These are phyloP conservation scores for Sicyos baderoa DNA, from an alignment of 306 rosid genomes.

Conservation along the genomic window DNA sequence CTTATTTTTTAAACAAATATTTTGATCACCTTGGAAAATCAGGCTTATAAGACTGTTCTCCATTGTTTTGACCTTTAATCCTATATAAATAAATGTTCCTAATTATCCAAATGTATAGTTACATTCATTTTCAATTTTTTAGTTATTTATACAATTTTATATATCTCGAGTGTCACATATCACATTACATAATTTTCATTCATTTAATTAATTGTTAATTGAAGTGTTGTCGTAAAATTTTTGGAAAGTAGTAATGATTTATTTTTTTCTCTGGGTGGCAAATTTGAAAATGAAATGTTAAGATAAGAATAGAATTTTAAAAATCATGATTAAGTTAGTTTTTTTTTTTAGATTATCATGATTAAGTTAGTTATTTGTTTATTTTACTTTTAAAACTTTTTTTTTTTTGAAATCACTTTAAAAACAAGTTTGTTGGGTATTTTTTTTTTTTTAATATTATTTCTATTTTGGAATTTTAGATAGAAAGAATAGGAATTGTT, in stretches of 20 bases:
- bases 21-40: neutral
- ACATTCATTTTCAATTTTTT: neutral
- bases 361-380: no score
- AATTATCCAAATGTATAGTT: constrained; percentile 11
- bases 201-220: neutral
- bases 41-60: neutral
- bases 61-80: neutral
- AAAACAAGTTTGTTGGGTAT: no score
- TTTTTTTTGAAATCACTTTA: no score
- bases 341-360: no score
- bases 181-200: neutral
- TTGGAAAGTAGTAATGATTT: neutral
- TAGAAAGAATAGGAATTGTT: no score
- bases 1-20: neutral
- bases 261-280: neutral
- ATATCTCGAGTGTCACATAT: neutral
- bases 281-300: no score
- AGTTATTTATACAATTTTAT: neutral
- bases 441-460: no score
- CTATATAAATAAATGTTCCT: neutral
- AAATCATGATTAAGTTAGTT: no score
- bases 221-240: neutral
- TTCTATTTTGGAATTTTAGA: no score
- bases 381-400: no score
- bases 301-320: no score